Evolutionary conservation across 805 yeast genomes (phyloP).

Genomic region (Torulaspora franciscae): DNA sequence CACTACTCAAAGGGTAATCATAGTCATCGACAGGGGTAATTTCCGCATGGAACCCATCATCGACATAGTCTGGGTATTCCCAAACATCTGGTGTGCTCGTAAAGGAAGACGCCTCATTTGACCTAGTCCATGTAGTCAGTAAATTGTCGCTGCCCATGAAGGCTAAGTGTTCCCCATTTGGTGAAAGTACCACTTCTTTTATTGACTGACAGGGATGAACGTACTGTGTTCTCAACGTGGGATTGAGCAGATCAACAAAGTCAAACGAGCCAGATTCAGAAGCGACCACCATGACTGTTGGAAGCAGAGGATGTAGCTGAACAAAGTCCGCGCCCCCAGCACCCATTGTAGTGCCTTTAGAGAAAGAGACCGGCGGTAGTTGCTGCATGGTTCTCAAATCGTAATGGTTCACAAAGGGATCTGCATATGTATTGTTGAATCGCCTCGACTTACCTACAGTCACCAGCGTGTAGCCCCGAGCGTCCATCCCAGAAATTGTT

Average conservation of each 20-base stretch:
- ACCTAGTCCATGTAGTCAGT: conserved; percentile 37
- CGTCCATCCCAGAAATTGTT: conserved; percentile 57
- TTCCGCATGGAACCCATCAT: conserved; percentile 32
- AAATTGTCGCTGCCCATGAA: conserved; percentile 60
- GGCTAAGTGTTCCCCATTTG: conserved; percentile 71
- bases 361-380: conserved; percentile 76
- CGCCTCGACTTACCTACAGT: conserved; percentile 79
- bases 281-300: conserved; percentile 69
- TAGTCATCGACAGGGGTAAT: conserved; percentile 40
- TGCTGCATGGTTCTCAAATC: conserved; percentile 71
- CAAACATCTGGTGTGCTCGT: conserved; percentile 40
- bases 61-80: conserved; percentile 50
- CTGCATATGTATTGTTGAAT: conserved; percentile 53
- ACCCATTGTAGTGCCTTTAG: conserved; percentile 40
- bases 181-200: conserved; percentile 34
- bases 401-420: conserved; percentile 77
- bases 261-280: conserved; percentile 79
- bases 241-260: conserved; percentile 77
- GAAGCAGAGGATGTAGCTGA: conserved; percentile 78
- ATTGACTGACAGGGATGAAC: conserved; percentile 37
- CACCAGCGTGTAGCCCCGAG: conserved; percentile 59
- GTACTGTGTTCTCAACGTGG: conserved; percentile 41
- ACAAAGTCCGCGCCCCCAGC: conserved; percentile 83
- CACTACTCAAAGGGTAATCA: conserved; percentile 54
- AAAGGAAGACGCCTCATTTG: conserved; percentile 19